Conservation (phyloP, 441 rosid genomes). For the Eutrema salsugineum region DNA sequence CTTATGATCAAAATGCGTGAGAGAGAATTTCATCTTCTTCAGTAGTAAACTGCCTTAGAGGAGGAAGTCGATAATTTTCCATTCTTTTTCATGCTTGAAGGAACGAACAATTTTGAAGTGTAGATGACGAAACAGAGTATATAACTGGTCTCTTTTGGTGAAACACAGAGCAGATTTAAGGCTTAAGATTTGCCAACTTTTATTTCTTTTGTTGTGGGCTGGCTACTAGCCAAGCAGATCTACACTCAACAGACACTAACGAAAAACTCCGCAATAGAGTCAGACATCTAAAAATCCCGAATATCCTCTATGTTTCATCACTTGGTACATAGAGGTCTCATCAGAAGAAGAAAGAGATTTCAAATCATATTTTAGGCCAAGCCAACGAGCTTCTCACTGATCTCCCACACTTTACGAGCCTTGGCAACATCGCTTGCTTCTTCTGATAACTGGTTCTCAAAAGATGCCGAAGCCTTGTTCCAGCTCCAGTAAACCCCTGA, state of each 20-base stretch:
- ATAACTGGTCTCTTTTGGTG: too few species aligned
- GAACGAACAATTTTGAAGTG: background rate
- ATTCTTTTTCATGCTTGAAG: background rate
- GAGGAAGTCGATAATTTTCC: background rate
- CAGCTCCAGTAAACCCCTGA: slow-evolving; percentile 99
- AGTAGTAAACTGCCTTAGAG: too few species aligned
- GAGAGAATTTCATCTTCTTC: too few species aligned
- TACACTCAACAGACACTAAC: slow-evolving; percentile 22
- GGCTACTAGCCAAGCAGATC: slow-evolving; percentile 11
- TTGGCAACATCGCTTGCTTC: slow-evolving; percentile 85
- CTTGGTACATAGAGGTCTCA: background rate
- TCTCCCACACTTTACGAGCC: slow-evolving; percentile 83
- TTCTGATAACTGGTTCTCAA: slow-evolving; percentile 73
- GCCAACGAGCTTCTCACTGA: slow-evolving; percentile 87
- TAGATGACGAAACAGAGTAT: background rate
- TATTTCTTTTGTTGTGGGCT: slow-evolving; percentile 12
- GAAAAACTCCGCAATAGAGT: background rate
- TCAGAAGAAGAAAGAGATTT: background rate
- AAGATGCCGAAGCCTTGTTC: slow-evolving; percentile 86
- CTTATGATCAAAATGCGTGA: background rate
- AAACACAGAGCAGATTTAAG: background rate
- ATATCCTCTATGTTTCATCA: background rate
- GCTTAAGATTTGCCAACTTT: background rate
- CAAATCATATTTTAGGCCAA: slow-evolving; percentile 41
- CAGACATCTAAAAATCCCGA: slow-evolving; percentile 8